Evolutionary conservation across 805 yeast genomes (phyloP), one percentile per base, ranked within the genome.

Genomic region (Lipomyces spencermartinsiae): DNA sequence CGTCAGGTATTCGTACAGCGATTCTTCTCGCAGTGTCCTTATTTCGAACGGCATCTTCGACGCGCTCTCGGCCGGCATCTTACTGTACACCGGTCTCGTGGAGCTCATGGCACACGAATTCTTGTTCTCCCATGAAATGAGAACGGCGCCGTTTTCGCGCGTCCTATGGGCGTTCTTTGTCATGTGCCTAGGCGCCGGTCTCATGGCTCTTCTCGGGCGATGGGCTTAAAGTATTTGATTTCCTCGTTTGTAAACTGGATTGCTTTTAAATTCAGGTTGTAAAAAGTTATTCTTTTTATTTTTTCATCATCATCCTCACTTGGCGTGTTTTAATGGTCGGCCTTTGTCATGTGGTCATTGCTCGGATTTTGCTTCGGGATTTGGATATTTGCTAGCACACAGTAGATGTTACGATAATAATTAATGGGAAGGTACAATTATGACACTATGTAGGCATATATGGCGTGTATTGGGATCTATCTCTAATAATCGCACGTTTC

Each of bases 81-180:
- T 90, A 72, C 78, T 90, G 54, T 90, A 89, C 78, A 87, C 92
- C 57, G 91, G 92, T 59, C 77, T 89, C 65, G 92, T 90, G 35
- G 94, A 90, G 78, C 82, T 90, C 67, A 80, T 90, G 82, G 94
- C 93, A 2, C 87, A 88, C 69, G 94, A 90, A 75, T 89, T 88
- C 73, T 79, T 89, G 62, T 86, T 82, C 74, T 80, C 80, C 72
- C 83, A 70, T 37, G 70, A 77, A 61, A 73, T 81, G 60, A 61
- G 43, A 22, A 19, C 29, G 5, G 70, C 70, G 46, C 68, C 68
- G 19, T 46, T 64, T 51, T 54, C 35, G 33, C 34, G 43, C n/a
- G 71, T 66, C 35, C 25, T 61, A 16, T 12, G 25, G 0, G 71
- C 72, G 9, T 69, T 68, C 35, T 35, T 25, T 16, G 22, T 51